Conservation (phyloP, 129 eudicot species). For the Dittrichia graveolens region DNA sequence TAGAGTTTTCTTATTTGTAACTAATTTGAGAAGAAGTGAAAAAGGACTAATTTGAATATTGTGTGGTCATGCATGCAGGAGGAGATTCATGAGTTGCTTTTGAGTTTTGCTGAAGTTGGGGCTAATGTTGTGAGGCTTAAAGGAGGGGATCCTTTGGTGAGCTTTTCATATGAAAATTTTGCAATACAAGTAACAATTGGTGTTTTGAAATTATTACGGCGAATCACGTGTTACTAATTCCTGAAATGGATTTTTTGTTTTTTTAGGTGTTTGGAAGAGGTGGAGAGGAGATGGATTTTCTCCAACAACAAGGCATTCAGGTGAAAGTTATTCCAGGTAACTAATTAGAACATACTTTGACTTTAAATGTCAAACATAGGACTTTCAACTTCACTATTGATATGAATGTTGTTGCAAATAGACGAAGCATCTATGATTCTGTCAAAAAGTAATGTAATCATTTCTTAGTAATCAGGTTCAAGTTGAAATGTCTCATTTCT, state of each 20-base stretch:
- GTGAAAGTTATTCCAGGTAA: slow-evolving; percentile 96
- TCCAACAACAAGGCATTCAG: slow-evolving; percentile 85
- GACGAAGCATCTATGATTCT: background rate
- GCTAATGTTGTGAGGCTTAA: slow-evolving; percentile 93
- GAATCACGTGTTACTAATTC: background rate
- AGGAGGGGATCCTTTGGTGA: slow-evolving; percentile 97
- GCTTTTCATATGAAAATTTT: slow-evolving; percentile 26
- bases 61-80: slow-evolving; percentile 51
- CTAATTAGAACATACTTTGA: background rate
- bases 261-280: slow-evolving; percentile 94
- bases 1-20: background rate
- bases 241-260: background rate
- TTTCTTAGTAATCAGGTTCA: no score
- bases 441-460: background rate
- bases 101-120: slow-evolving; percentile 94
- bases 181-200: background rate
- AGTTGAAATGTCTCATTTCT: no score
- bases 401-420: background rate
- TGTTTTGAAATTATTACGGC: background rate
- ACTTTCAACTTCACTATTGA: background rate
- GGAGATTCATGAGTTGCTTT: slow-evolving; percentile 87
- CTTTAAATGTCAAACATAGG: background rate
- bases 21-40: slow-evolving; percentile 3
- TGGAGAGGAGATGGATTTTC: slow-evolving; percentile 98
- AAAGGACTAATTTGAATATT: slow-evolving; percentile 1